phyloP scores from a whole-genome alignment of 495 filamentous ascomycete species.

The Cudoniella acicularis region DNA sequence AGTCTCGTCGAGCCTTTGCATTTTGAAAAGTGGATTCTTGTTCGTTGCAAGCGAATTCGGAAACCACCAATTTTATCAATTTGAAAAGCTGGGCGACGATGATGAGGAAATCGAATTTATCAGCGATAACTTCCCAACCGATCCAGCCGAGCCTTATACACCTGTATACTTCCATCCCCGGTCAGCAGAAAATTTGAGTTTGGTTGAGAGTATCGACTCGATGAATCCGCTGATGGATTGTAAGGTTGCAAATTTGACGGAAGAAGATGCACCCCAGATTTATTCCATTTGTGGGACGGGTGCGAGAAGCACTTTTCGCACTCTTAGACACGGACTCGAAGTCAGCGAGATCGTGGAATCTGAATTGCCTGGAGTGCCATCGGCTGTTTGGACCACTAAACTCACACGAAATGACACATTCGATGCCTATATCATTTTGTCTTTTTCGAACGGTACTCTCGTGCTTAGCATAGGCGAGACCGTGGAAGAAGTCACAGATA shows the following conservation, averaged over 20 bases:
- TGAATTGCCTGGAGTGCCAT: slow-evolving; percentile 78
- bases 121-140: slow-evolving; percentile 77
- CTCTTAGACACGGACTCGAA: slow-evolving; percentile 85
- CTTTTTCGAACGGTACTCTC: slow-evolving; percentile 66
- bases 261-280: slow-evolving; percentile 95
- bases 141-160: slow-evolving; percentile 61
- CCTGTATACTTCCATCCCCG: slow-evolving; percentile 84
- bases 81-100: slow-evolving; percentile 96
- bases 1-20: slow-evolving; percentile 77
- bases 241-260: slow-evolving; percentile 81
- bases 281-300: slow-evolving; percentile 88
- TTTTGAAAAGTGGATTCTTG: slow-evolving; percentile 92
- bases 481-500: slow-evolving; percentile 91
- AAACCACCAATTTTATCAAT: slow-evolving; percentile 94
- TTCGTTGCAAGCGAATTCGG: slow-evolving; percentile 91
- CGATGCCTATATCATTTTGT: slow-evolving; percentile 73
- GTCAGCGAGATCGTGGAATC: slow-evolving; percentile 93
- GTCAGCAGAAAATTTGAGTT: slow-evolving; percentile 71
- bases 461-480: slow-evolving; percentile 94
- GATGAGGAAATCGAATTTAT: slow-evolving; percentile 81
- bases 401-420: slow-evolving; percentile 76
- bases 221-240: slow-evolving; percentile 90
- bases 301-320: slow-evolving; percentile 83
- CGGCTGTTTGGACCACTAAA: slow-evolving; percentile 93
- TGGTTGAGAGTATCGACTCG: slow-evolving; percentile 81